phyloP scores from a whole-genome alignment of 768 basidiomycete genomes.

The Trametopsis cervina region DNA sequence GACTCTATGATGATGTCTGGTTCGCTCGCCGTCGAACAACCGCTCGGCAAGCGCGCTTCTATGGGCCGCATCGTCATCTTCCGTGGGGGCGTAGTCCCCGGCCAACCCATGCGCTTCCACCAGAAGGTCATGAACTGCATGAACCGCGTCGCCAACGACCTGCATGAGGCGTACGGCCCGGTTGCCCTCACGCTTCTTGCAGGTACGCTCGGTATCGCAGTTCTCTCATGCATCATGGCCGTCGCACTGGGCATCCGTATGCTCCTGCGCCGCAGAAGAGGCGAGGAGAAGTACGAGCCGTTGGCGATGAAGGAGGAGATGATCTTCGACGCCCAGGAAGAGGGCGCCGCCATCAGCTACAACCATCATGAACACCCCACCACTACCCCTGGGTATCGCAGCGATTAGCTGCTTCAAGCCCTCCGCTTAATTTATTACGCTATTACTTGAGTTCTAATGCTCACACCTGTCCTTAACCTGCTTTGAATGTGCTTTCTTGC shows the following conservation, averaged over 20 bases:
- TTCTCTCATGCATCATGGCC: slow-evolving; percentile 6
- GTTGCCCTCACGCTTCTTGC: slow-evolving; percentile 14
- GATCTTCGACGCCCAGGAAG: slow-evolving; percentile 9
- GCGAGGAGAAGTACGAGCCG: slow-evolving; percentile 2
- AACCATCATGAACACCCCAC: background rate
- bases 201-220: slow-evolving; percentile 5
- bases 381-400: too few species aligned
- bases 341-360: background rate
- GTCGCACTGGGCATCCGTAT: slow-evolving; percentile 9
- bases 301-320: slow-evolving; percentile 7
- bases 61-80: slow-evolving; percentile 1
- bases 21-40: background rate
- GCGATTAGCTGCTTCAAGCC: background rate
- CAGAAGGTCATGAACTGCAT: slow-evolving; percentile 9
- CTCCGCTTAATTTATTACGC: slow-evolving; percentile 1
- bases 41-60: background rate
- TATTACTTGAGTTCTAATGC: background rate
- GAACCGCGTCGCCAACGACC: slow-evolving; percentile 1
- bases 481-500: too few species aligned
- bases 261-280: slow-evolving; percentile 3
- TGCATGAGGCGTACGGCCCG: slow-evolving; percentile 11
- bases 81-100: background rate
- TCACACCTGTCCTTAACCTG: slow-evolving; percentile 1
- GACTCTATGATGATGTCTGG: background rate
- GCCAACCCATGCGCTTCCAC: slow-evolving; percentile 3